These are phyloP conservation scores for Nissolia schottii DNA, from an alignment of 306 rosid species.

Conservation along the genomic window DNA sequence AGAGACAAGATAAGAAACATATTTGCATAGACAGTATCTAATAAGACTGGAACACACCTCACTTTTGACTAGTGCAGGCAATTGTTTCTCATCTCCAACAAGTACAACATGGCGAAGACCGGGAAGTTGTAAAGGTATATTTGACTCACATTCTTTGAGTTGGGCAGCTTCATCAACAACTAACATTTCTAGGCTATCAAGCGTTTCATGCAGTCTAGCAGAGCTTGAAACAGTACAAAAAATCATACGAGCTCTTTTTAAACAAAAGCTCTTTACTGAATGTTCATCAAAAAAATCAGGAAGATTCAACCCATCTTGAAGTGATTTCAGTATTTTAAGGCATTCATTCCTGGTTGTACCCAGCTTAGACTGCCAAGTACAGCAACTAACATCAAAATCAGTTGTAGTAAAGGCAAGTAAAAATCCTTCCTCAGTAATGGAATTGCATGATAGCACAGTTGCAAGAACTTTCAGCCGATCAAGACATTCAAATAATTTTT, in stretches of 20 bases:
- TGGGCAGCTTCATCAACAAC: constrained; percentile 52
- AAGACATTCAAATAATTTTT: constrained; percentile 31
- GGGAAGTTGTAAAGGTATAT: constrained; percentile 38
- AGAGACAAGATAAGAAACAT: not conserved
- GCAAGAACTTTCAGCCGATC: constrained; percentile 26
- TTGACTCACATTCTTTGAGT: constrained; percentile 47
- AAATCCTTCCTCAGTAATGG: constrained; percentile 26
- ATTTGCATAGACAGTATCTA: constrained; percentile 8
- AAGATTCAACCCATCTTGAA: constrained; percentile 22
- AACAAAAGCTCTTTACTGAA: constrained; percentile 33
- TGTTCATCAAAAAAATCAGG: constrained; percentile 22
- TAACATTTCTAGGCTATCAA: constrained; percentile 29
- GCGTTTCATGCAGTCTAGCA: constrained; percentile 28
- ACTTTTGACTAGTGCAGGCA: constrained; percentile 41
- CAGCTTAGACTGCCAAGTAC: constrained; percentile 27
- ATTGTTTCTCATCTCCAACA: constrained; percentile 43
- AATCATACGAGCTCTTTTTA: constrained; percentile 32
- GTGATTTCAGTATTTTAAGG: constrained; percentile 35
- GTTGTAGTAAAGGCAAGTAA: constrained; percentile 14
- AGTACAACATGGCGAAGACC: constrained; percentile 38
- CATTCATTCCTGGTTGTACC: constrained; percentile 26
- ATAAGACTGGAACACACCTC: constrained; percentile 32
- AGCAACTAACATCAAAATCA: constrained; percentile 6
- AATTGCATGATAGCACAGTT: constrained; percentile 1
- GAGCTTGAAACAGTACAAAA: constrained; percentile 46